Evolutionary conservation across 305 asterid species (phyloP).

Genomic region (Plantago rigida): DNA sequence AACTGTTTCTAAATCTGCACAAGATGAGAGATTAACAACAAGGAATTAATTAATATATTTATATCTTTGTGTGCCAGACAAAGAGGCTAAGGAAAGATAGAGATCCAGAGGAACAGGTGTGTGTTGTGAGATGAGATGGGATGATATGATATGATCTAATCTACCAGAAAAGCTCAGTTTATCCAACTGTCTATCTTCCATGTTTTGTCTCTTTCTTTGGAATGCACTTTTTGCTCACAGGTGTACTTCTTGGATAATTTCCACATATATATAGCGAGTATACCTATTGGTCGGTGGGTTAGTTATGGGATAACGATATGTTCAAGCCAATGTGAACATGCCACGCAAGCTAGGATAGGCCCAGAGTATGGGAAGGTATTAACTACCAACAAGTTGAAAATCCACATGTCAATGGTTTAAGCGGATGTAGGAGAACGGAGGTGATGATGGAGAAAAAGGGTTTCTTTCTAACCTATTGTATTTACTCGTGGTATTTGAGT

Average conservation of each 20-base stretch:
- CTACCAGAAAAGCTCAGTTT: neutral
- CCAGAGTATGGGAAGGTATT: constrained; percentile 23
- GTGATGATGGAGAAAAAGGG: no score
- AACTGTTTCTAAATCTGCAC: no score
- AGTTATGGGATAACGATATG: constrained; percentile 20
- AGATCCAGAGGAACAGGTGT: neutral
- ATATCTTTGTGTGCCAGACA: no score
- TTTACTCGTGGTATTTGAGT: no score
- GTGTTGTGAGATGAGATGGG: neutral
- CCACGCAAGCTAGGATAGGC: constrained; percentile 45
- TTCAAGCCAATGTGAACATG: constrained; percentile 28
- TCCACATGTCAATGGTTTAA: no score
- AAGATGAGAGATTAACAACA: no score
- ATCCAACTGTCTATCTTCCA: neutral
- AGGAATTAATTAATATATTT: no score
- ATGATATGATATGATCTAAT: neutral
- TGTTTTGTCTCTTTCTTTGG: constrained; percentile 26
- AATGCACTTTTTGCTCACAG: constrained; percentile 41
- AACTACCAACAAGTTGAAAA: no score
- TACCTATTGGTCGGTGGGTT: no score
- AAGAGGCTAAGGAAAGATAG: neutral
- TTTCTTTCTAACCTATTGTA: no score
- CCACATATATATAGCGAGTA: no score
- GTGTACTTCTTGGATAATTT: constrained; percentile 21
- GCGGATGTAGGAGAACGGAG: no score